Percentiles rank a stretch among this genome's conserved stretches.
Evolutionary conservation across 2,329 filamentous ascomycete species (phyloP).

Genomic region (Botrytis hyacinthi): DNA sequence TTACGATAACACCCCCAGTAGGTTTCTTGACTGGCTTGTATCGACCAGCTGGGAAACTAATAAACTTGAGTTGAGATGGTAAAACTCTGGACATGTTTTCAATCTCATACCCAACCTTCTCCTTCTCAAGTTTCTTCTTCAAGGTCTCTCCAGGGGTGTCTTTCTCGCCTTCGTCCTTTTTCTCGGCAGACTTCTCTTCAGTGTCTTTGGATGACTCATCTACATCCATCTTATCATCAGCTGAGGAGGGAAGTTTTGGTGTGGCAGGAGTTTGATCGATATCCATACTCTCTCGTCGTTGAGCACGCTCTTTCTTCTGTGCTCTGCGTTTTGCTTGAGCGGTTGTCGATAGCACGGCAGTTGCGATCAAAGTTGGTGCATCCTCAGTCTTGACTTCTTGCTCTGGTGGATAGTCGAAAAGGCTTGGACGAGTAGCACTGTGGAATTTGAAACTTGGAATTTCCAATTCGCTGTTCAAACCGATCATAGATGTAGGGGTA

Average conservation of each 20-base stretch:
- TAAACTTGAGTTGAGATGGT: slow-evolving; percentile 89
- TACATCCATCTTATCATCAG: slow-evolving; percentile 83
- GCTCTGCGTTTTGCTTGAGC: slow-evolving; percentile 94
- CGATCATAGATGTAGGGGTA: slow-evolving; percentile 94
- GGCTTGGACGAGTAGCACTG: slow-evolving; percentile 87
- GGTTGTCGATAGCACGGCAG: slow-evolving; percentile 92
- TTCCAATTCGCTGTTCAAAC: slow-evolving; percentile 88
- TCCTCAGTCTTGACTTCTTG: slow-evolving; percentile 94
- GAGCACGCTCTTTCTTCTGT: slow-evolving; percentile 88
- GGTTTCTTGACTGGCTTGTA: slow-evolving; percentile 95
- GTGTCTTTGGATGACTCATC: slow-evolving; percentile 55
- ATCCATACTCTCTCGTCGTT: slow-evolving; percentile 92
- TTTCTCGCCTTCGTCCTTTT: slow-evolving; percentile 62
- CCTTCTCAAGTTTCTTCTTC: slow-evolving; percentile 92
- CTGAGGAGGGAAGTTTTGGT: slow-evolving; percentile 55
- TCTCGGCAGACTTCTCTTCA: slow-evolving; percentile 51
- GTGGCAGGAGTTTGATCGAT: slow-evolving; percentile 77
- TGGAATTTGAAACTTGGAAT: slow-evolving; percentile 94
- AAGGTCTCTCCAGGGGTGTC: slow-evolving; percentile 55
- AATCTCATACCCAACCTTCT: slow-evolving; percentile 94
- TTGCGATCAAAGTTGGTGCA: slow-evolving; percentile 89
- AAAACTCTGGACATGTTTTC: slow-evolving; percentile 97
- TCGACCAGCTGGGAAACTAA: slow-evolving; percentile 84
- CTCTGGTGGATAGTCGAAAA: slow-evolving; percentile 97
- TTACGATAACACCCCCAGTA: slow-evolving; percentile 89